Evolutionary conservation across 2,329 filamentous ascomycete species (phyloP).

Genomic region (Rachicladosporium sp.): DNA sequence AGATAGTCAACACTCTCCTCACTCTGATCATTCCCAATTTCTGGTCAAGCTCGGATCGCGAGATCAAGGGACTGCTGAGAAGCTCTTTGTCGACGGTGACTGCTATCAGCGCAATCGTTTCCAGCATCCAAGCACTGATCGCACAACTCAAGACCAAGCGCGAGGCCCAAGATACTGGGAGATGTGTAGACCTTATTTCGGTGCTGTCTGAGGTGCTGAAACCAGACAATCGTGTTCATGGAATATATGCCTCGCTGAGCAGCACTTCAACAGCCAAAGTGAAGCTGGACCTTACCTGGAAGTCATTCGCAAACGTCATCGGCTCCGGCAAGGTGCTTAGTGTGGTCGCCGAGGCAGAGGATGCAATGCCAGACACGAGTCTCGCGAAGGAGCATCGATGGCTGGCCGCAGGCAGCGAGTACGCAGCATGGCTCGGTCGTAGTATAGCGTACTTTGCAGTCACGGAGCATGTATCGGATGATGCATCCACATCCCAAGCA

Average conservation of each 20-base stretch:
- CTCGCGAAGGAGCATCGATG: conserved; percentile 44
- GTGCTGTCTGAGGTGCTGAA: conserved; percentile 33
- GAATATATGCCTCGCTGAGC: conserved; percentile 35
- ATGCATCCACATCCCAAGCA: background rate
- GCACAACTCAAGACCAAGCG: conserved; percentile 1
- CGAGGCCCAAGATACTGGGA: background rate
- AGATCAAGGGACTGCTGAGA: conserved; percentile 42
- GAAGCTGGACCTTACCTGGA: conserved; percentile 47
- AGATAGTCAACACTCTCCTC: conserved; percentile 64
- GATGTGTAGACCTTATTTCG: conserved; percentile 23
- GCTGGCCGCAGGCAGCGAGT: conserved; percentile 52
- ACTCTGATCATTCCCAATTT: conserved; percentile 71
- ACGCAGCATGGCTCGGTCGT: conserved; percentile 58
- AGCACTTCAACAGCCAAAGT: conserved; percentile 27
- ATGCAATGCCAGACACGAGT: conserved; percentile 28
- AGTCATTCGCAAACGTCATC: conserved; percentile 46
- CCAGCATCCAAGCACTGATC: conserved; percentile 1
- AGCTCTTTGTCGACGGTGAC: conserved; percentile 58
- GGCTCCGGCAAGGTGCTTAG: conserved; percentile 50
- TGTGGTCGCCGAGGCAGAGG: conserved; percentile 46
- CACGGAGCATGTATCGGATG: no score
- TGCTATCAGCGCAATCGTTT: conserved; percentile 63
- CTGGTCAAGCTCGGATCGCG: conserved; percentile 50
- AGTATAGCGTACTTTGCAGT: conserved; percentile 38
- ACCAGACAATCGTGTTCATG: conserved; percentile 29